Evolutionary conservation across 106 monocot genomes (phyloP).

Genomic region (Vanilla planifolia): DNA sequence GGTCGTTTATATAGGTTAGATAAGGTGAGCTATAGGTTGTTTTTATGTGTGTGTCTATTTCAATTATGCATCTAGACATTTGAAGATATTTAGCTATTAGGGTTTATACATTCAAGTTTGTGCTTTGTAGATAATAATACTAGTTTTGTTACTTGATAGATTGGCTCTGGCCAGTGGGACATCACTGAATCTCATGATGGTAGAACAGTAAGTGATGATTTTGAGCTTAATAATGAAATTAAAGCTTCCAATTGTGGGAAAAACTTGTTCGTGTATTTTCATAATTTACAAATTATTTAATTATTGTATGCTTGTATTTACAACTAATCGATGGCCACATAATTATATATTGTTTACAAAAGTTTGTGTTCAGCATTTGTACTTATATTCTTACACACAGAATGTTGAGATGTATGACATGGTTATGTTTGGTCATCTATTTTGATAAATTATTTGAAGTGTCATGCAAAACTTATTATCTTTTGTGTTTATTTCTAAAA

Average conservation of each 20-base stretch:
- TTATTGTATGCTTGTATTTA: too few species aligned
- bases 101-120: not conserved
- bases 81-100: not conserved
- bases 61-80: not conserved
- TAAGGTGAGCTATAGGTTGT: constrained; percentile 25
- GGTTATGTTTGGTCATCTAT: too few species aligned
- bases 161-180: constrained; percentile 43
- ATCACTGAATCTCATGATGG: constrained; percentile 32
- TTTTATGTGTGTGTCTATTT: constrained; percentile 7
- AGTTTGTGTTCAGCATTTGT: too few species aligned
- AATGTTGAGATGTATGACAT: too few species aligned
- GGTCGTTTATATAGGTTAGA: constrained; percentile 48
- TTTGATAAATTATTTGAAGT: too few species aligned
- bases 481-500: too few species aligned
- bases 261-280: too few species aligned
- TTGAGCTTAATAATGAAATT: not conserved
- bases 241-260: not conserved
- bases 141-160: constrained; percentile 22
- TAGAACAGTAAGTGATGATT: constrained; percentile 53
- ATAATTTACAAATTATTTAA: too few species aligned
- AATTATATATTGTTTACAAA: too few species aligned
- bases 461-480: too few species aligned
- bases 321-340: too few species aligned
- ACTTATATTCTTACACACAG: too few species aligned
- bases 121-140: not conserved